Percentiles rank a stretch among this genome's conserved stretches.
Conservation (phyloP, 805 yeast species). For the Kodamaea sagamina region DNA sequence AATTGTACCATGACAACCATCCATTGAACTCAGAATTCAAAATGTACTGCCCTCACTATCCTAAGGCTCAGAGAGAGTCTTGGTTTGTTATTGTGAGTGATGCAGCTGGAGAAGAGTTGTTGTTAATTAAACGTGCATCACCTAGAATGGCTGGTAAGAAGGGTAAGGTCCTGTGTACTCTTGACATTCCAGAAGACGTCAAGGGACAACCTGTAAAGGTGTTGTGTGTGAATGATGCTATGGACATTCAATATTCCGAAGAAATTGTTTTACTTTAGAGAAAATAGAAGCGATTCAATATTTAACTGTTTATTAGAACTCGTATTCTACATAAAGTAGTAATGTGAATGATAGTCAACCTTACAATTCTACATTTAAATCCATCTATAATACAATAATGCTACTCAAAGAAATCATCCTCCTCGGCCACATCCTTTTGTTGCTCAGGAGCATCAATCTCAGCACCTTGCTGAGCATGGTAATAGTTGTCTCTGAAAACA, state of each 20-base stretch:
- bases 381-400: no score
- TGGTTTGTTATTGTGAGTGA: conserved; percentile 79
- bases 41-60: conserved; percentile 77
- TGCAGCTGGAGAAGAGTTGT: conserved; percentile 51
- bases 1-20: conserved; percentile 53
- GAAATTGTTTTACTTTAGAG: conserved; percentile 6
- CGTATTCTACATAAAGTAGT: no score
- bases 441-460: conserved; percentile 51
- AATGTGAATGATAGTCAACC: no score
- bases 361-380: no score
- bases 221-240: conserved; percentile 63
- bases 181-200: conserved; percentile 53
- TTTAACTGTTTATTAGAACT: no score
- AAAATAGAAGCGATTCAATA: no score
- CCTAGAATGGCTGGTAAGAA: conserved; percentile 47
- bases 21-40: conserved; percentile 60
- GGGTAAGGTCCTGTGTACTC: conserved; percentile 44
- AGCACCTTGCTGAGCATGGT: conserved; percentile 18
- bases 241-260: conserved; percentile 50
- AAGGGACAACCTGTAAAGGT: conserved; percentile 49
- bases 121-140: conserved; percentile 72
- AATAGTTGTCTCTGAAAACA: conserved; percentile 17
- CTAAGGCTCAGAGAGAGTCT: conserved; percentile 87
- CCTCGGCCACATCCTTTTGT: conserved; percentile 20
- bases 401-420: conserved; percentile 31